Percentiles rank a stretch among this genome's conserved stretches.
phyloP scores from a whole-genome alignment of 805 yeast species.

The Schwanniomyces yamadae region DNA sequence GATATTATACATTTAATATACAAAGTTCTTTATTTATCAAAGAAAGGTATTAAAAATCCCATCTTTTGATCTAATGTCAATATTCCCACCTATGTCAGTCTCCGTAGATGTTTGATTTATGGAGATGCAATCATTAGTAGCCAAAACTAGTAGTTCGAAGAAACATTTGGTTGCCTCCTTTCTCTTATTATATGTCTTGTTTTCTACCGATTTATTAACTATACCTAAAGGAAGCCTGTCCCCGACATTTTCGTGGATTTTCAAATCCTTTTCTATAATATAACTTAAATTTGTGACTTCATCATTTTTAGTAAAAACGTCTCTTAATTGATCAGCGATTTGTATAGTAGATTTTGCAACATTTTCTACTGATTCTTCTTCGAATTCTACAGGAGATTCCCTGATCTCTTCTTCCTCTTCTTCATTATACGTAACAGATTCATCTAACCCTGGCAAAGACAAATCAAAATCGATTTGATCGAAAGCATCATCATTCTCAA shows the following conservation, averaged over 20 bases:
- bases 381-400: constrained; percentile 9
- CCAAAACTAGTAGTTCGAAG: constrained; percentile 79
- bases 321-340: constrained; percentile 49
- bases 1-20: constrained; percentile 5
- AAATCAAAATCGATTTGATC: constrained; percentile 10
- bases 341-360: constrained; percentile 51
- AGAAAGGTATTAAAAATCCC: constrained; percentile 20
- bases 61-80: constrained; percentile 50
- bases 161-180: constrained; percentile 70
- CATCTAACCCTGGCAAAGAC: constrained; percentile 9
- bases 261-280: constrained; percentile 38
- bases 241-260: constrained; percentile 11
- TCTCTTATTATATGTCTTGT: constrained; percentile 33
- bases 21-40: constrained; percentile 2
- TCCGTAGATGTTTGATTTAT: constrained; percentile 49
- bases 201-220: constrained; percentile 8
- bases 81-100: constrained; percentile 52
- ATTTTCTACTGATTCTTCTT: constrained; percentile 21
- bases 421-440: constrained; percentile 2
- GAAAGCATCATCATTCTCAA: constrained; percentile 20
- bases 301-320: constrained; percentile 22
- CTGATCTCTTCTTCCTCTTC: constrained; percentile 1
- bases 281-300: constrained; percentile 32
- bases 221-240: constrained; percentile 22
- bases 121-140: constrained; percentile 68